phyloP scores from a whole-genome alignment of 2,329 filamentous ascomycete genomes.

The Coniochaeta ligniaria region DNA sequence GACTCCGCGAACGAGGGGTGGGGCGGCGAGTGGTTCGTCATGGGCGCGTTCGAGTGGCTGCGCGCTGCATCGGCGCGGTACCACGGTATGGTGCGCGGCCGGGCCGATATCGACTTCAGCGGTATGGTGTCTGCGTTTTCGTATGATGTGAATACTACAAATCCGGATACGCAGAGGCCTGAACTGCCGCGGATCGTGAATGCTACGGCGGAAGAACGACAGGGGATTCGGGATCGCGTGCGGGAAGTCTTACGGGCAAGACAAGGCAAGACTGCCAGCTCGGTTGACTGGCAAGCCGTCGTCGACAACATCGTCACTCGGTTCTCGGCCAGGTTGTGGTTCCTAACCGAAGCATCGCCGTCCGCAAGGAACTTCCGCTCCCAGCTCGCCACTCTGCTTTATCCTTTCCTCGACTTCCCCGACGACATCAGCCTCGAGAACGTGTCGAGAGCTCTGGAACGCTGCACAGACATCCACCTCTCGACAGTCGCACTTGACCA shows the following conservation, averaged over 20 bases:
- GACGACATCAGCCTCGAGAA: slow-evolving; percentile 21
- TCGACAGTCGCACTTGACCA: slow-evolving; percentile 14
- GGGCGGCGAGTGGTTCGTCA: slow-evolving; percentile 4
- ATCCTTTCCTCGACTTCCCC: slow-evolving; percentile 36
- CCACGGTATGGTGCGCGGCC: slow-evolving; percentile 32
- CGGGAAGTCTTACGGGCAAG: slow-evolving; percentile 16
- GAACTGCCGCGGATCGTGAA: slow-evolving; percentile 17
- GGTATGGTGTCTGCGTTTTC: slow-evolving; percentile 44
- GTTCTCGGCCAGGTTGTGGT: slow-evolving; percentile 47
- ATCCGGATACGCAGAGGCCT: slow-evolving; percentile 21
- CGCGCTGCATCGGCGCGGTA: slow-evolving; percentile 36
- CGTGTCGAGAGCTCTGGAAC: slow-evolving; percentile 25
- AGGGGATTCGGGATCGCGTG: slow-evolving; percentile 22
- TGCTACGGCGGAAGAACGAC: slow-evolving; percentile 12
- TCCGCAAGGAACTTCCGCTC: slow-evolving; percentile 19
- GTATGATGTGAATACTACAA: slow-evolving; percentile 42
- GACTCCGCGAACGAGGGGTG: slow-evolving; percentile 3
- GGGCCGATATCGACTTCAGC: slow-evolving; percentile 38
- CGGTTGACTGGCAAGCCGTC: slow-evolving; percentile 59
- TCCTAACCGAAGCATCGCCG: slow-evolving; percentile 25
- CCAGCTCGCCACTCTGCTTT: slow-evolving; percentile 30
- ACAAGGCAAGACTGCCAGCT: slow-evolving; percentile 16
- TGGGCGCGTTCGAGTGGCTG: slow-evolving; percentile 31
- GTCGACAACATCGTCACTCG: slow-evolving; percentile 59
- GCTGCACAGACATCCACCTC: slow-evolving; percentile 41